phyloP scores from a whole-genome alignment of 768 basidiomycete genomes.

The Termitomyces titanicus region DNA sequence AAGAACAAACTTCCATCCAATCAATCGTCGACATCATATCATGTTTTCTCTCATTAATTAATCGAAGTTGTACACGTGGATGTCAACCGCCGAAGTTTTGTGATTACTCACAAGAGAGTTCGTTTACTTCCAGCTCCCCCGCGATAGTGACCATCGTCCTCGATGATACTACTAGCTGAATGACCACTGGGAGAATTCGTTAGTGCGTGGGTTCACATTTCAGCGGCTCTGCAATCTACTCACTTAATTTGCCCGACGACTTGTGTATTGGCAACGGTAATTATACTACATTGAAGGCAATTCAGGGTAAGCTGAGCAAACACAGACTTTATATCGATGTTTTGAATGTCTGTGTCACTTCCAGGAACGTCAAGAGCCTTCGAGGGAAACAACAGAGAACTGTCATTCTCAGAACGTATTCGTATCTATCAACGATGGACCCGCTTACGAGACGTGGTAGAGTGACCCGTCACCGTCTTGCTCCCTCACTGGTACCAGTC shows the following conservation, averaged over 20 bases:
- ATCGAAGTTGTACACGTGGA: no score
- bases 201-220: not conserved
- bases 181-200: not conserved
- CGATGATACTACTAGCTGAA: not conserved
- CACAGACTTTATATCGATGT: no score
- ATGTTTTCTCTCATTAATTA: no score
- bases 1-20: no score
- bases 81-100: no score
- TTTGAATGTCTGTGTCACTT: no score
- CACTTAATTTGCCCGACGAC: not conserved
- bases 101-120: no score
- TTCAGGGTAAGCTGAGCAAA: not conserved
- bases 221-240: not conserved
- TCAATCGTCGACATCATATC: no score
- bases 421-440: not conserved
- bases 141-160: conserved; percentile 1
- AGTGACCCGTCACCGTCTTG: not conserved
- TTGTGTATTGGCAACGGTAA: not conserved
- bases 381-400: not conserved
- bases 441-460: conserved; percentile 1
- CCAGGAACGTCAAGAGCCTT: conserved; percentile 2
- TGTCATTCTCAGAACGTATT: not conserved
- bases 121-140: not conserved
- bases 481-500: conserved; percentile 1
- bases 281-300: not conserved